Percentiles rank a stretch among this genome's conserved stretches.
Conservation (phyloP, 192 early-diverging fungal genomes). For the Entomortierella chlamydospora region DNA sequence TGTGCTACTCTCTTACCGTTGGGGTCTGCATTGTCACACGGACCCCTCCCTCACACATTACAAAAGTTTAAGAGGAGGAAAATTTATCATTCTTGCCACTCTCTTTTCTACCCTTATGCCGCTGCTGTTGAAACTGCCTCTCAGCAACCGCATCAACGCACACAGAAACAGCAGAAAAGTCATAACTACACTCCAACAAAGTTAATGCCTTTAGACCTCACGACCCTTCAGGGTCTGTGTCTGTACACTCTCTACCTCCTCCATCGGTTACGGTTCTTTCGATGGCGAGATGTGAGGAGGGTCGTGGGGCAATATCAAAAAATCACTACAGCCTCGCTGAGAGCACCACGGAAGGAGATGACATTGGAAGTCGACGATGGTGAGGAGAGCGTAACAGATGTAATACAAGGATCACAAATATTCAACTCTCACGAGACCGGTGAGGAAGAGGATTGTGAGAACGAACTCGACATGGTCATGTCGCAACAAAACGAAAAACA, state of each 20-base stretch:
- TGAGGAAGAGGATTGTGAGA: not conserved
- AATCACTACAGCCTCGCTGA: not conserved
- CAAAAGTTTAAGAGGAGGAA: too few relatives aligned
- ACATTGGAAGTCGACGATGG: not conserved
- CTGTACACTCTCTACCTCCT: conserved; percentile 46
- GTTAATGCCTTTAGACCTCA: conserved; percentile 19
- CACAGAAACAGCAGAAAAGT: too few relatives aligned
- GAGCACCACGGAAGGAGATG: not conserved
- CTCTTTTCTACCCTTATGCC: too few relatives aligned
- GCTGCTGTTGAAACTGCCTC: too few relatives aligned
- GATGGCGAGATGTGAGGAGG: conserved; percentile 6
- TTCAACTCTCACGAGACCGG: not conserved
- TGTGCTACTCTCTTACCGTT: too few relatives aligned
- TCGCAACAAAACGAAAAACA: not conserved
- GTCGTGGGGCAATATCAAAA: not conserved
- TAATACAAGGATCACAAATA: too few relatives aligned
- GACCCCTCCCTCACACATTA: too few relatives aligned
- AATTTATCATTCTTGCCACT: too few relatives aligned
- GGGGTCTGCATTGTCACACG: too few relatives aligned
- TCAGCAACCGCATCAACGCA: too few relatives aligned
- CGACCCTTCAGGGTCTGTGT: conserved; percentile 33
- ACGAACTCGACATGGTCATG: not conserved
- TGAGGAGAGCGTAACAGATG: not conserved
- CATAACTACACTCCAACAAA: not conserved
- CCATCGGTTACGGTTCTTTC: conserved; percentile 28